Evolutionary conservation across 2,329 filamentous ascomycete species (phyloP), one percentile per base, ranked within the genome.

Genomic region (Diplodia mutila): DNA sequence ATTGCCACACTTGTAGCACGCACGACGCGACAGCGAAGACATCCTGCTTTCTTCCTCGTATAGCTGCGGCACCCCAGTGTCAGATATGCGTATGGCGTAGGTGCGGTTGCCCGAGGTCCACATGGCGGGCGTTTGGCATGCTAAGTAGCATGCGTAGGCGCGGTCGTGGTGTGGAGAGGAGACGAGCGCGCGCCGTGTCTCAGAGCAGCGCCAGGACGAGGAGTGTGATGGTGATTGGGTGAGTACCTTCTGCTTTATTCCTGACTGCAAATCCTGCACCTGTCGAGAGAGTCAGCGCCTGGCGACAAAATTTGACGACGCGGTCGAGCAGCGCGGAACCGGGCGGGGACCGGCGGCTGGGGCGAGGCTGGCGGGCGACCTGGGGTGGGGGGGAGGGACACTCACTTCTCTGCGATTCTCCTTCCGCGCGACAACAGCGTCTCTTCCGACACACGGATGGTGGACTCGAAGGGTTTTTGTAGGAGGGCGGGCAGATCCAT

Each of bases 1-100:
- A 72, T 84, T 82, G 75, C 81, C 82, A 77, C 81, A 85, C 79
- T 83, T 84, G 78, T 84, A 85, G 79, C 83, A 85, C 70, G 83
- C 83, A 72, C 83, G 82, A 73, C 83, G 83, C 73, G 82, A 83
- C 70, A 85, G 81, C 70, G 83, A 84, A 73, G 82, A 84, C 83
- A 85, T 85, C 52, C 55, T 67, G 65, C 54, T 63, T 67, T 68
- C 69, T 77, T 74, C 74, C 77, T 75, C 72, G 66, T 70, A 69
- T 73, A 71, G 65, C 69, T 70, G 67, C 46, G 69, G 63, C 18
- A 70, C 59, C 49, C 68, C 69, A 63, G 57, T 68, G 68, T 71
- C 67, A 71, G 70, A 71, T 25, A 66, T 48, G 23, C 65, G 54
- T 59, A 69, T 69, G 51, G 65, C 49, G 65, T 67, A 71, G 68